phyloP scores from a whole-genome alignment of 805 yeast genomes.

The Myxozyma udenii region DNA sequence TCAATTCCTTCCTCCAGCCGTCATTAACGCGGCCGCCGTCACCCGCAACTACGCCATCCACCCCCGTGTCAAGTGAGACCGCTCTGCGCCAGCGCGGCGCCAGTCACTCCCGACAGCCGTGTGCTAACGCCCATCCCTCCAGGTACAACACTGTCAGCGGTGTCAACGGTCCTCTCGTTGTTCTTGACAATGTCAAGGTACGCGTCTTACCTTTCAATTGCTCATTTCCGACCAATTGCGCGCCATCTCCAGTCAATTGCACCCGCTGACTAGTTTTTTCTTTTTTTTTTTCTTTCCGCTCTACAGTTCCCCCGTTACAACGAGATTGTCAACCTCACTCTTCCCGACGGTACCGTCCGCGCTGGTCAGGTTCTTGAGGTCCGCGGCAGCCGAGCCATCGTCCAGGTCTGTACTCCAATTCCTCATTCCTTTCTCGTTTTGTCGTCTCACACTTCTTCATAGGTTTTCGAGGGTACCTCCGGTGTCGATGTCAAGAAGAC shows the following conservation, averaged over 20 bases:
- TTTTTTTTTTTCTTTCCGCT: neutral
- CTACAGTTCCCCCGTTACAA: conserved; percentile 73
- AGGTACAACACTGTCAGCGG: conserved; percentile 97
- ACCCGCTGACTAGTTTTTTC: neutral
- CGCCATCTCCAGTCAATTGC: neutral
- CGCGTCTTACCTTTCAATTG: neutral
- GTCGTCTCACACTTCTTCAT: neutral
- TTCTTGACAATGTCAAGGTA: conserved; percentile 70
- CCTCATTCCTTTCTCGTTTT: neutral
- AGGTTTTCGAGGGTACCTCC: conserved; percentile 95
- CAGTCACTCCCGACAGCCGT: neutral
- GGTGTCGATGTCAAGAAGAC: conserved; percentile 99
- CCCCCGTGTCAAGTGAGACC: conserved; percentile 33
- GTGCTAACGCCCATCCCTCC: conserved; percentile 34
- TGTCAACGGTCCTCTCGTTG: conserved; percentile 97
- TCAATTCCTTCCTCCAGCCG: conserved; percentile 21
- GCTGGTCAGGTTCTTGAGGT: conserved; percentile 99
- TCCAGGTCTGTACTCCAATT: conserved; percentile 51
- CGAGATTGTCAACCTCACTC: conserved; percentile 93
- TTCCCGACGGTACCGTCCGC: conserved; percentile 91
- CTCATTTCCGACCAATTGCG: neutral
- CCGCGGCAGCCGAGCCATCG: conserved; percentile 94
- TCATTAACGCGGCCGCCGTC: conserved; percentile 33
- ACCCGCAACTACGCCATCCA: conserved; percentile 32
- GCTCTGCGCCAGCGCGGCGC: neutral